Evolutionary conservation across 768 basidiomycete species (phyloP).

Genomic region (Rhodotorula toruloides): DNA sequence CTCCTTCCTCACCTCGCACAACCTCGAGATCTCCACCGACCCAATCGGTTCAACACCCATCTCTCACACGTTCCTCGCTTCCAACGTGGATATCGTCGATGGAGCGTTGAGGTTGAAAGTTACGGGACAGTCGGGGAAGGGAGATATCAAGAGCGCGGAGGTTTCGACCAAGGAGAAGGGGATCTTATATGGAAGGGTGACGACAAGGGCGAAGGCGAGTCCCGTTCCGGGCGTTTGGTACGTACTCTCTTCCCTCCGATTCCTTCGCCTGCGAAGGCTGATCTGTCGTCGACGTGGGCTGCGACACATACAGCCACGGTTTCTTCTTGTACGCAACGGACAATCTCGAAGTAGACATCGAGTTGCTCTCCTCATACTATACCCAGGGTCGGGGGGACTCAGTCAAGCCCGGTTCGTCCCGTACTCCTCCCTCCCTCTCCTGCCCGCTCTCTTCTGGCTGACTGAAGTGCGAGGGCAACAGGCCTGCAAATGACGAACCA

Average conservation of each 20-base stretch:
- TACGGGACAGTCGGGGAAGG: slow-evolving; percentile 8
- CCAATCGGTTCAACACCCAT: slow-evolving; percentile 1
- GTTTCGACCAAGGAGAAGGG: not conserved
- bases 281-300: not conserved
- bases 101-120: slow-evolving; percentile 10
- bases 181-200: slow-evolving; percentile 14
- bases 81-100: slow-evolving; percentile 14
- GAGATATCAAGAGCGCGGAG: slow-evolving; percentile 11
- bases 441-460: too few species aligned
- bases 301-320: not conserved
- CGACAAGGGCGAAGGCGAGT: slow-evolving; percentile 17
- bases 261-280: not conserved
- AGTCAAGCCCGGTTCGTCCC: slow-evolving; percentile 7
- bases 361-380: slow-evolving; percentile 10
- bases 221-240: slow-evolving; percentile 10
- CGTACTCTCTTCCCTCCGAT: not conserved
- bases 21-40: not conserved
- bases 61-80: not conserved
- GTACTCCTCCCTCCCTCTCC: not conserved
- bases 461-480: not conserved
- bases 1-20: not conserved
- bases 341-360: slow-evolving; percentile 18
- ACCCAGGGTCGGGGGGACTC: slow-evolving; percentile 3
- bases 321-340: slow-evolving; percentile 15
- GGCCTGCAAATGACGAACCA: slow-evolving; percentile 24